A percentile compares a stretch with the other conserved stretches of the same genome.
Evolutionary conservation across 2,329 filamentous ascomycete species (phyloP).

Genomic region (Sclerotinia minor): DNA sequence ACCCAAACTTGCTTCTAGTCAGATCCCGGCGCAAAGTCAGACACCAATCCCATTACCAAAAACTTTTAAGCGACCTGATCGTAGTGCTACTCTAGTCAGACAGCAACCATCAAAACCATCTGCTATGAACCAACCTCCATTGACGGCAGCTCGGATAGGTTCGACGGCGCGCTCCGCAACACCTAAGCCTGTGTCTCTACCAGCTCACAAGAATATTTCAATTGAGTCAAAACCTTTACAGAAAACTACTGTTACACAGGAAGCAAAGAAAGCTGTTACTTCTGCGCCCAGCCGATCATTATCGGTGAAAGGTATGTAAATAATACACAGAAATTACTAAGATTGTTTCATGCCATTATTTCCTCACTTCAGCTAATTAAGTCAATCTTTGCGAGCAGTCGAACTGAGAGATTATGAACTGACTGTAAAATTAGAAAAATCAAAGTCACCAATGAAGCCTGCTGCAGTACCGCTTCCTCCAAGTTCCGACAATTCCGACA

Average conservation of each 20-base stretch:
- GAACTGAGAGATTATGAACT: background rate
- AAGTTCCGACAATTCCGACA: slow-evolving; percentile 19
- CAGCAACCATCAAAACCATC: slow-evolving; percentile 8
- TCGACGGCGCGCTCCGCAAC: slow-evolving; percentile 9
- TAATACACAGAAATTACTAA: too few relatives aligned
- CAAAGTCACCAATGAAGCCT: slow-evolving; percentile 8
- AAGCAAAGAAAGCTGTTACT: background rate
- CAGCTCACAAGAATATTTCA: background rate
- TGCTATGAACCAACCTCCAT: slow-evolving; percentile 17
- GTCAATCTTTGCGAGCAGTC: background rate
- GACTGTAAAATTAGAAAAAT: slow-evolving; percentile 12
- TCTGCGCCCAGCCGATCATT: background rate
- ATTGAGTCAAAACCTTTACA: background rate
- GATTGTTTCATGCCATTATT: background rate
- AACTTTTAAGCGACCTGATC: slow-evolving; percentile 20
- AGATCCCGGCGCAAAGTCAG: slow-evolving; percentile 1
- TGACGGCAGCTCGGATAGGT: background rate
- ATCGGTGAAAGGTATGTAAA: slow-evolving; percentile 20
- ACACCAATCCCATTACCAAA: slow-evolving; percentile 21
- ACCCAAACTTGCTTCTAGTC: slow-evolving; percentile 7
- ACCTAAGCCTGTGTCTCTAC: slow-evolving; percentile 5
- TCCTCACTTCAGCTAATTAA: background rate
- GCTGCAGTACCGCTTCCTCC: slow-evolving; percentile 9
- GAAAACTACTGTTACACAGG: slow-evolving; percentile 1
- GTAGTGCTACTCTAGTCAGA: slow-evolving; percentile 12